These are phyloP conservation scores for Oenanthe sinensis DNA, from an alignment of 129 eudicot genomes.

Conservation along the genomic window DNA sequence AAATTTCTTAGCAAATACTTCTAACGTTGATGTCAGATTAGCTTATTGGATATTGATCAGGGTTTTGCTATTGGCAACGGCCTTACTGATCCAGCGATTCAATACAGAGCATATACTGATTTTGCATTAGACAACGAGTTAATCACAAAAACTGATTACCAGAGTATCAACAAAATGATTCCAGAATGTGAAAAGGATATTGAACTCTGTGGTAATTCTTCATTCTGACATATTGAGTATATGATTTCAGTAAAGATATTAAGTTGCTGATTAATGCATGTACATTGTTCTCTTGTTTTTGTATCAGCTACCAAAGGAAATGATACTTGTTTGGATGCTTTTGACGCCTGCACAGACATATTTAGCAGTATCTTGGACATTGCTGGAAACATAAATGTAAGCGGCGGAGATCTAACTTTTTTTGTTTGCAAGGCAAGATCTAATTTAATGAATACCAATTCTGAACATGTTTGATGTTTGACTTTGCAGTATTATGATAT, in stretches of 20 bases:
- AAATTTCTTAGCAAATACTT: background rate
- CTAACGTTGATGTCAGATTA: background rate
- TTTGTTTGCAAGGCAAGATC: background rate
- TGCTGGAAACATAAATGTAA: conserved; percentile 54
- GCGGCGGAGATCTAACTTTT: background rate
- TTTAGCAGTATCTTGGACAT: conserved; percentile 39
- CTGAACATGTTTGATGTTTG: background rate
- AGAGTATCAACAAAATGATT: conserved; percentile 25
- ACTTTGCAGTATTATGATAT: conserved; percentile 68
- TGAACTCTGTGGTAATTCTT: conserved; percentile 47
- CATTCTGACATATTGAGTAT: background rate
- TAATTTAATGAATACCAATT: background rate
- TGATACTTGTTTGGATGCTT: conserved; percentile 42
- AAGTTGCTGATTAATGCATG: background rate
- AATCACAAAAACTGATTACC: conserved; percentile 36
- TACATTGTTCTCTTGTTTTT: background rate
- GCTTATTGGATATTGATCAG: conserved; percentile 22
- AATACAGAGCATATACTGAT: conserved; percentile 60
- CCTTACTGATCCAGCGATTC: conserved; percentile 71
- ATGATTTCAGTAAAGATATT: background rate
- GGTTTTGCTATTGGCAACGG: conserved; percentile 91
- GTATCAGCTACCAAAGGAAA: conserved; percentile 39
- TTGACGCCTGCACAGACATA: conserved; percentile 34
- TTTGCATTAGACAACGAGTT: conserved; percentile 50
- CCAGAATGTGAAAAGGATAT: conserved; percentile 41